Evolutionary conservation across 1,284 basidiomycete genomes (phyloP), one percentile per base, ranked within the genome.

Genomic region (Porphyrellus sp.): DNA sequence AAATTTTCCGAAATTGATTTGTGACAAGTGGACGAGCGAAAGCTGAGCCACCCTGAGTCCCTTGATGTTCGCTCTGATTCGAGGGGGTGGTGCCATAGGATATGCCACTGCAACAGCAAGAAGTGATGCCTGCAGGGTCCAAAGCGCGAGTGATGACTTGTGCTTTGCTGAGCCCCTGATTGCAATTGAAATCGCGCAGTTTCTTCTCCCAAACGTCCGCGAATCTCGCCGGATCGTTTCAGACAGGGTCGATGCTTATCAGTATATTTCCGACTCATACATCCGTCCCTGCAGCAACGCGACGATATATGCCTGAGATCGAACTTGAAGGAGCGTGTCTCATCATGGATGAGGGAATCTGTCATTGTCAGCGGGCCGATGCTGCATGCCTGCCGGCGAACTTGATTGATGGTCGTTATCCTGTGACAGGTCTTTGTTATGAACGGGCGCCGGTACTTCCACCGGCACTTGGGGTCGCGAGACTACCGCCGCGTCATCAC

Each of bases 391-490:
- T 45, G 49, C 9, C n/a, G 8, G 35, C 35, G 35, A 38, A 11
- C 34, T 12, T 30, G 55, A 54, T 12, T 30, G 55, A 54, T 46
- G 39, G 54, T 56, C 38, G 53, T 30, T 4, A 11, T 30, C n/a
- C 16, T 34, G 33, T 34, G 18, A 18, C 7, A 20, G 9, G n/a
- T n/a, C n/a, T n/a, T n/a, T n/a, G n/a, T n/a, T n/a, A n/a, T n/a
- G n/a, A 16, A 35, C n/a, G n/a, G 34, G 20, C n/a, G n/a, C 34
- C n/a, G 34, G 34, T 18, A 35, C 11, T 30, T 13, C n/a, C n/a
- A n/a, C n/a, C n/a, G n/a, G n/a, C n/a, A n/a, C n/a, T n/a, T n/a
- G n/a, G 11, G 11, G 30, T 11, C 9, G 20, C 11, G 35, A 38
- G 35, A 18, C 35, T 13, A 21, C n/a, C 20, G 20, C 8, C 9